These are phyloP conservation scores for Gryganskiella cystojenkinii DNA, from an alignment of 192 early-diverging fungal species.

Conservation along the genomic window DNA sequence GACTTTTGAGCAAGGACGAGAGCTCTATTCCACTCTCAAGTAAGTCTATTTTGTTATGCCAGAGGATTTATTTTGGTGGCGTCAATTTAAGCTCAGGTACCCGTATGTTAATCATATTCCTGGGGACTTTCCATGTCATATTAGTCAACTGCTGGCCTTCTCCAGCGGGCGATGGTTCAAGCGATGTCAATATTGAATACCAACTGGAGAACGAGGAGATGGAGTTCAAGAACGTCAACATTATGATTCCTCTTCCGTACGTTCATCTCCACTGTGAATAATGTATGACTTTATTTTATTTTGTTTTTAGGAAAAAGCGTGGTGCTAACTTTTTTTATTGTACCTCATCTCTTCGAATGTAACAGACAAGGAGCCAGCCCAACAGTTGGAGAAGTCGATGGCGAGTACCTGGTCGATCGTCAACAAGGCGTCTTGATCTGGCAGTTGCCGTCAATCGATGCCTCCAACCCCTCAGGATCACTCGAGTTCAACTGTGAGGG, in stretches of 20 bases:
- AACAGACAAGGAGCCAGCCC: conserved; percentile 73
- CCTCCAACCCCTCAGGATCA: conserved; percentile 78
- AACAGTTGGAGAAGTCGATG: conserved; percentile 84
- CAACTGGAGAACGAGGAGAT: conserved; percentile 83
- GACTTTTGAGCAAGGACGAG: conserved; percentile 85
- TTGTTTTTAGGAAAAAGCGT: neutral
- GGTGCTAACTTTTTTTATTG: neutral
- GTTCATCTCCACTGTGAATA: conserved; percentile 23
- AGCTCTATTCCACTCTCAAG: conserved; percentile 84
- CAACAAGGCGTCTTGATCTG: conserved; percentile 80
- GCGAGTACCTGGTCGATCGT: conserved; percentile 82
- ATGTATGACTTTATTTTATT: neutral
- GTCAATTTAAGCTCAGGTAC: too few relatives aligned
- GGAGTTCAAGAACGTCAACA: conserved; percentile 86
- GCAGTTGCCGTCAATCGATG: conserved; percentile 86
- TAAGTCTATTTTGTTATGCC: conserved; percentile 30
- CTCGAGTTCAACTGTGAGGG: conserved; percentile 86
- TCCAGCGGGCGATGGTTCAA: conserved; percentile 84
- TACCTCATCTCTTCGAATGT: neutral
- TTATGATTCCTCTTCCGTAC: conserved; percentile 91
- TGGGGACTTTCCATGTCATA: neutral
- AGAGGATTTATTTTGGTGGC: neutral
- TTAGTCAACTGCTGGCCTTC: conserved; percentile 98
- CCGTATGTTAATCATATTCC: too few relatives aligned
- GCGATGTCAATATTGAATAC: conserved; percentile 98